Base-by-base conservation (phyloP, 768 basidiomycete species). In the Cystofilobasidium macerans region DNA sequence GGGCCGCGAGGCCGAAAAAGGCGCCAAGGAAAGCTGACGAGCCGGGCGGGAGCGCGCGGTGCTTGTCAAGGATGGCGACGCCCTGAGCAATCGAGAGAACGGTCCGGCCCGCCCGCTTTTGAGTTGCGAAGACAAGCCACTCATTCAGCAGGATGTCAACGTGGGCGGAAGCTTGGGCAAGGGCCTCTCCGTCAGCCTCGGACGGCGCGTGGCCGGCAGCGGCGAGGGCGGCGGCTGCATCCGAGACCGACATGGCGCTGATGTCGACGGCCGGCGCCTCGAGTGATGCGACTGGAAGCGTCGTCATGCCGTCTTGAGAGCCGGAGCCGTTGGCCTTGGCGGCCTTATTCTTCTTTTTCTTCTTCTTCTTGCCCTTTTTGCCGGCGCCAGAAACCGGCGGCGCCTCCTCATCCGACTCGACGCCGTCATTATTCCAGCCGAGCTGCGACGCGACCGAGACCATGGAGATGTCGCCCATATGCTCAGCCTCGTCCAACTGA, bases 51-150 rank as follows among this genome's bases (percentile, higher is more conserved):
- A 54, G 26, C 8, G 51, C 51, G 14, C 51, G 51, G 30, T 54
- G 51, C 51, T 54, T 54, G 26, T 54, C 51, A 14, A 54, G 51
- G 51, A 54, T 54, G 28, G 51, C 51, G 51, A 54, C 51, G 51
- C 51, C 51, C 51, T 54, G 51, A 3, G 51, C 51, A 30, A 54
- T 54, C 6, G 51, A 54, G 28, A 54, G 51, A 2, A 54, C 51
- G 30, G 51, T 54, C 30, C 51, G 51, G 26, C 51, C 51, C 30
- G 51, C 51, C 5, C 51, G 51, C 51, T 54, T 54, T 30, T 54
- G 51, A 3, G 51, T 54, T 30, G 51, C 51, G 18, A 54, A 54
- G 7, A 54, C 12, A 30, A 54, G 28, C 51, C 51, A 54, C 30
- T 54, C 51, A 30, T 26, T 30, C 28, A 54, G 26, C 9, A 54